phyloP scores from a whole-genome alignment of 805 yeast genomes.

The Barnettozyma californica region DNA sequence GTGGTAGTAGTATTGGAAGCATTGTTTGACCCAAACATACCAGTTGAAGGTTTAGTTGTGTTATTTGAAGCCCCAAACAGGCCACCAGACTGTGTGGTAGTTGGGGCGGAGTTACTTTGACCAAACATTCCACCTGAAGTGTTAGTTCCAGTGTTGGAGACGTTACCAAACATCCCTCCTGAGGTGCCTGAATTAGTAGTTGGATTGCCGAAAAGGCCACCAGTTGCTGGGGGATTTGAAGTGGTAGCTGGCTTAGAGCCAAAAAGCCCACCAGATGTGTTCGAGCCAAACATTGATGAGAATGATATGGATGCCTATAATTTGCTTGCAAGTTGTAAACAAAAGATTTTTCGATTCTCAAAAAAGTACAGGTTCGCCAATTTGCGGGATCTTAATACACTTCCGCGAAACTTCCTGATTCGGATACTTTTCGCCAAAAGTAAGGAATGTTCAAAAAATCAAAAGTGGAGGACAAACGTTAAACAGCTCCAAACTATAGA shows the following conservation, averaged over 20 bases:
- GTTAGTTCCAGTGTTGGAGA: background rate
- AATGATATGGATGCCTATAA: background rate
- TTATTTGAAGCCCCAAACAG: conserved; percentile 1
- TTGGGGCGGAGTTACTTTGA: background rate
- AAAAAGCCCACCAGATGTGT: conserved; percentile 20
- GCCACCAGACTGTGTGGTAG: conserved; percentile 3
- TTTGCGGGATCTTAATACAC: background rate
- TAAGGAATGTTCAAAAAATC: background rate
- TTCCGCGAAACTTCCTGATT: background rate
- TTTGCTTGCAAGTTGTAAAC: background rate
- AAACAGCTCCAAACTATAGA: background rate
- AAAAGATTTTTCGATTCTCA: background rate
- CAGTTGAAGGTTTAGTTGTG: conserved; percentile 22
- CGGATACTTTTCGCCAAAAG: background rate
- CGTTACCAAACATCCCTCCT: background rate
- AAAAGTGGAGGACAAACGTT: background rate
- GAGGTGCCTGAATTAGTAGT: conserved; percentile 14
- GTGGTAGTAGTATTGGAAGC: background rate
- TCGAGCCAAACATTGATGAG: conserved; percentile 6
- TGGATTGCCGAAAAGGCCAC: conserved; percentile 29
- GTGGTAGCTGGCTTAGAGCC: conserved; percentile 20
- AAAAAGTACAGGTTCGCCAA: background rate
- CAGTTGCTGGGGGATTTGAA: conserved; percentile 15
- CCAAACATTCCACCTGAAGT: background rate
- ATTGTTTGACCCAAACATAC: conserved; percentile 31